These are phyloP conservation scores for Plectosphaerella sp. DNA, from an alignment of 2,329 filamentous ascomycete species.

Conservation along the genomic window DNA sequence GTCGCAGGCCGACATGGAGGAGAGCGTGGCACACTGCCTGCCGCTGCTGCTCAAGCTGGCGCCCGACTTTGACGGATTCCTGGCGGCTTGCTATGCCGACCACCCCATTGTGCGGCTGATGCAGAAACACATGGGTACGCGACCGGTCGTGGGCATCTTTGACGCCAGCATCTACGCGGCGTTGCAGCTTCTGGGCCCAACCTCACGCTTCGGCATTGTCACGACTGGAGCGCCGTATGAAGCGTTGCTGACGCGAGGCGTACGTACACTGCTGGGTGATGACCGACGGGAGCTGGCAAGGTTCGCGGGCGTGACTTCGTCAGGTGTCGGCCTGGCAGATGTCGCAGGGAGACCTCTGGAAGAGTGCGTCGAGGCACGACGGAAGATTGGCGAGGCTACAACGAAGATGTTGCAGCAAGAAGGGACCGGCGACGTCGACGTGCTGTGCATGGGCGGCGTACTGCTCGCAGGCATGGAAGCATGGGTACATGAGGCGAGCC, in stretches of 20 bases:
- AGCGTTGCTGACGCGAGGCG: constrained; percentile 4
- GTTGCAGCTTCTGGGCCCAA: constrained; percentile 2
- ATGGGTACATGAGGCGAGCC: constrained; percentile 9
- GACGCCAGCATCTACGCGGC: constrained; percentile 10
- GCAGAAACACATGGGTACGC: constrained; percentile 5
- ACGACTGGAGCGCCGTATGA: constrained; percentile 8
- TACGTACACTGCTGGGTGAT: constrained; percentile 2
- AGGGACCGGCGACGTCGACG: neutral
- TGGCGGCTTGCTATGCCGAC: constrained; percentile 11
- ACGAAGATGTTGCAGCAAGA: neutral
- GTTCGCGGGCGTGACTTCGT: constrained; percentile 7
- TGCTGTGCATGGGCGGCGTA: constrained; percentile 10
- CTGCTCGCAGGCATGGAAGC: constrained; percentile 8
- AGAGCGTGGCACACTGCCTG: constrained; percentile 8
- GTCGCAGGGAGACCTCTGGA: neutral
- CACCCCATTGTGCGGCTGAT: constrained; percentile 7
- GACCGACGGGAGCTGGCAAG: constrained; percentile 2
- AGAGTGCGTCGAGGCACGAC: neutral
- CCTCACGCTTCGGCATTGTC: constrained; percentile 7
- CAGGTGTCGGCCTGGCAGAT: constrained; percentile 7
- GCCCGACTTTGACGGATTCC: constrained; percentile 8
- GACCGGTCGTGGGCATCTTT: constrained; percentile 11
- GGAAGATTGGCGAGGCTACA: constrained; percentile 5
- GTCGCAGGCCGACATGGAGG: constrained; percentile 9
- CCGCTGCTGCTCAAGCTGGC: constrained; percentile 5